Percentiles rank a stretch among this genome's conserved stretches.
Evolutionary conservation across 2,329 filamentous ascomycete genomes (phyloP).

Genomic region (Knoxdaviesia proteae): DNA sequence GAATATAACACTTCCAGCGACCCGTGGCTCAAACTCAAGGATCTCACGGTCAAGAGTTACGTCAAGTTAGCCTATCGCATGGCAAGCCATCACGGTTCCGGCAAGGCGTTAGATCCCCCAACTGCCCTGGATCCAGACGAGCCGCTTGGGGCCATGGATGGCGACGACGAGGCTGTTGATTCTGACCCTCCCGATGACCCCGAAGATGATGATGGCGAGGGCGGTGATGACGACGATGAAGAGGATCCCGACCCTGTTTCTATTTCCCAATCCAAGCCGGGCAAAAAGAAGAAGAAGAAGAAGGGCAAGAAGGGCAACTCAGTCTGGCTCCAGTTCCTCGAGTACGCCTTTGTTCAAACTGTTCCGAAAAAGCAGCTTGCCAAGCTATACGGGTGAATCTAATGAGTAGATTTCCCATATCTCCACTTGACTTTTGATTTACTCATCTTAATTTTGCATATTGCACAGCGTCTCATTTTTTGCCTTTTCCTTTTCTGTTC

Average conservation of each 20-base stretch:
- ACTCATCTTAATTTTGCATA: neutral
- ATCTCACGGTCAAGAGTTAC: constrained; percentile 69
- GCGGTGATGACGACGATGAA: constrained; percentile 10
- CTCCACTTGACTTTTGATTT: neutral
- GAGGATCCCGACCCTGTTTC: constrained; percentile 5
- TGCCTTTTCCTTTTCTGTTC: neutral
- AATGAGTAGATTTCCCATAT: neutral
- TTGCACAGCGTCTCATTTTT: neutral
- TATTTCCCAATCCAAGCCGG: constrained; percentile 7
- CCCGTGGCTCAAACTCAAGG: constrained; percentile 49
- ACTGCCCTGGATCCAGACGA: neutral
- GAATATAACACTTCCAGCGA: constrained; percentile 77
- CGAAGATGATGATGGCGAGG: constrained; percentile 10
- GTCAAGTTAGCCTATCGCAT: constrained; percentile 65
- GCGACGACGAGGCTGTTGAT: constrained; percentile 7
- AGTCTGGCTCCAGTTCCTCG: constrained; percentile 58
- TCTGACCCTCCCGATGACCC: constrained; percentile 8
- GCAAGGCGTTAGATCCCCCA: neutral
- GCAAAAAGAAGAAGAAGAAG: constrained; percentile 24
- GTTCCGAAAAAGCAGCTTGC: constrained; percentile 44
- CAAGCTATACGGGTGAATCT: constrained; percentile 11
- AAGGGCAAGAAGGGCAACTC: constrained; percentile 39
- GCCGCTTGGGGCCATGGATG: neutral
- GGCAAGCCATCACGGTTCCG: constrained; percentile 22
- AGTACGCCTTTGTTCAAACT: constrained; percentile 61